Evolutionary conservation across 208 protist species (phyloP), one percentile per base, ranked within the genome.

Genomic region (Plasmodiophora brassicae): DNA sequence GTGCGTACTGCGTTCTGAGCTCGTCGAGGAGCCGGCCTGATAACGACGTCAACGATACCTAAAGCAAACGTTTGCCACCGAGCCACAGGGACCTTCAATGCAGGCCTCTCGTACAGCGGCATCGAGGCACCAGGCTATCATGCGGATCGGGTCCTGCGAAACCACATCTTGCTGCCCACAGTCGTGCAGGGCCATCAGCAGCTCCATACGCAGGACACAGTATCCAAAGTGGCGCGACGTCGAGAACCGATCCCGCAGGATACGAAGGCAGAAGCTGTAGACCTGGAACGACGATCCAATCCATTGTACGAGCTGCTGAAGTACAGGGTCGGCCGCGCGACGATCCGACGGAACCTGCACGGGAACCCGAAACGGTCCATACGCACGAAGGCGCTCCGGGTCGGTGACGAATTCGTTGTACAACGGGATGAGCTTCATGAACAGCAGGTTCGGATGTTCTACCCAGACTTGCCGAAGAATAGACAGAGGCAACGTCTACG

Each of bases 231-330:
- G 65, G 41, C 41, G 5, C 10, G 65, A 44, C 14, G 65, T 5
- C 32, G 14, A n/a, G n/a, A 78, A 78, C n/a, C 65, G 5, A 78
- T 78, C 65, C 5, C 65, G 65, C 32, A 78, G 5, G 32, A 38
- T 78, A 44, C 65, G 5, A 44, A 78, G 41, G n/a, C 65, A 78
- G 41, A 78, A 5, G 5, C 5, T 38, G 41, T 78, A 78, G 5
- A 78, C 32, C 20, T n/a, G 5, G 65, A 78, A 78, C 41, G 65
- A 78, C 20, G 65, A 44, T 38, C 65, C 65, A 38, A 78, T 78
- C 65, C 65, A 78, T 44, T 78, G 32, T 14, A 78, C n/a, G n/a
- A 78, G 65, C 65, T 78, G 14, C n/a, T 78, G 65, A 44, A 78
- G 65, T 44, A 78, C 41, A 14, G 65, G 5, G n/a, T 78, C n/a